Percentiles rank a stretch among this genome's conserved stretches.
Conservation (phyloP, 441 rosid species). For the Syzygium malaccense region DNA sequence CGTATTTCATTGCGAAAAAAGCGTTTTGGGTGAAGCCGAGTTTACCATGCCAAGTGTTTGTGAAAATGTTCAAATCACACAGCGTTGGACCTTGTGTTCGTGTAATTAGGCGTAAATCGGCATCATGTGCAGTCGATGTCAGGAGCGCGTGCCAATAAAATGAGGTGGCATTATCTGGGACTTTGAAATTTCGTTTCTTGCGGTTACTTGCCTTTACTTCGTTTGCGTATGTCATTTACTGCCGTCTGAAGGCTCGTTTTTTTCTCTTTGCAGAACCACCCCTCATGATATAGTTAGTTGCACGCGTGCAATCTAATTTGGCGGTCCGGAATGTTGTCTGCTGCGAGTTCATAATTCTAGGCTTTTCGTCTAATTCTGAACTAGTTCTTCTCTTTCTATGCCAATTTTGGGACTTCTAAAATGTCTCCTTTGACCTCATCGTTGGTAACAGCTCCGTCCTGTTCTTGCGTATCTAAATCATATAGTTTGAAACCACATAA, state of each 20-base stretch:
- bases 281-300: background rate
- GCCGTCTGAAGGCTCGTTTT: background rate
- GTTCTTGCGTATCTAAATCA: slow-evolving; percentile 1
- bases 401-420: background rate
- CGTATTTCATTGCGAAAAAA: background rate
- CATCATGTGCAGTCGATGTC: background rate
- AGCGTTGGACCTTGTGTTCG: background rate
- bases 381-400: background rate
- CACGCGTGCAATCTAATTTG: background rate
- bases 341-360: background rate
- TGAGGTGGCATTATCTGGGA: background rate
- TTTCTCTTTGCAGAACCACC: background rate
- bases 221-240: background rate
- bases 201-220: background rate
- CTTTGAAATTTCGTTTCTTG: background rate
- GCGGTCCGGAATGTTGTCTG: background rate
- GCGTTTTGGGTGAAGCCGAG: background rate
- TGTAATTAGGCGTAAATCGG: background rate
- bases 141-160: background rate
- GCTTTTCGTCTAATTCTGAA: background rate
- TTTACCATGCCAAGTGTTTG: background rate
- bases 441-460: slow-evolving; percentile 17
- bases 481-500: slow-evolving; percentile 1
- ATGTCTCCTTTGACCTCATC: slow-evolving; percentile 42
- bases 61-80: background rate